These are phyloP conservation scores for Trichosporon asahii DNA, from an alignment of 1,284 basidiomycete genomes.

Conservation along the genomic window DNA sequence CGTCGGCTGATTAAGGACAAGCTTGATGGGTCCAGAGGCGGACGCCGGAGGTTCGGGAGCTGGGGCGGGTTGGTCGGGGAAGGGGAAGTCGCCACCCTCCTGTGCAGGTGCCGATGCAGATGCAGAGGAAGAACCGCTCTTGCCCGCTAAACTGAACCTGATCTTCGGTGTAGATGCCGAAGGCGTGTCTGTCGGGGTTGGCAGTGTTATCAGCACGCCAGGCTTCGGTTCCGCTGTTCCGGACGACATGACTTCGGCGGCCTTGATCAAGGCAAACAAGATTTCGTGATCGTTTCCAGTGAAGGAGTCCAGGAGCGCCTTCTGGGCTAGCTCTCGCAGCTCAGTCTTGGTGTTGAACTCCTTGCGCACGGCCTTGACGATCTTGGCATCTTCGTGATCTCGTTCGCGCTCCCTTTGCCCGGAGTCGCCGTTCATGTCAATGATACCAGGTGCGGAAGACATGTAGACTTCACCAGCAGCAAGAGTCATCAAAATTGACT, in stretches of 20 bases:
- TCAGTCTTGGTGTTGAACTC: slow-evolving; percentile 72
- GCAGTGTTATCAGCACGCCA: slow-evolving; percentile 76
- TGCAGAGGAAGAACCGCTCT: not conserved
- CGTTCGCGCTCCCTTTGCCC: slow-evolving; percentile 27
- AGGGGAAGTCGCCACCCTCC: not conserved
- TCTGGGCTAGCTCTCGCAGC: slow-evolving; percentile 58
- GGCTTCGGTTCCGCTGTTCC: slow-evolving; percentile 78
- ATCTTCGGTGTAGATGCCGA: slow-evolving; percentile 47
- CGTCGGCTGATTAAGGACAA: slow-evolving; percentile 38
- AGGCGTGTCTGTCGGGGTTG: slow-evolving; percentile 67
- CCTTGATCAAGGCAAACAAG: slow-evolving; percentile 84
- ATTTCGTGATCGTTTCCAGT: slow-evolving; percentile 74
- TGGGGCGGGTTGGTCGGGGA: slow-evolving; percentile 11
- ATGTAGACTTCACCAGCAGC: slow-evolving; percentile 80
- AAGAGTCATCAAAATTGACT: slow-evolving; percentile 80
- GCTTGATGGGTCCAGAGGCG: slow-evolving; percentile 41
- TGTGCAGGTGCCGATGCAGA: not conserved
- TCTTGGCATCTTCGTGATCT: slow-evolving; percentile 54
- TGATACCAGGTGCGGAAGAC: slow-evolving; percentile 31
- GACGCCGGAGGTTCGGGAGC: slow-evolving; percentile 52
- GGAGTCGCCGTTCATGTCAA: slow-evolving; percentile 27
- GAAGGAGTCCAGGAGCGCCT: slow-evolving; percentile 33
- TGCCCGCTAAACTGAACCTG: slow-evolving; percentile 32
- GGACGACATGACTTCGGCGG: slow-evolving; percentile 84
- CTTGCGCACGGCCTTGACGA: slow-evolving; percentile 75